Percentiles rank a stretch among this genome's conserved stretches.
These are phyloP conservation scores for Talaromyces rugulosus DNA, from an alignment of 2,329 filamentous ascomycete genomes.

Conservation along the genomic window DNA sequence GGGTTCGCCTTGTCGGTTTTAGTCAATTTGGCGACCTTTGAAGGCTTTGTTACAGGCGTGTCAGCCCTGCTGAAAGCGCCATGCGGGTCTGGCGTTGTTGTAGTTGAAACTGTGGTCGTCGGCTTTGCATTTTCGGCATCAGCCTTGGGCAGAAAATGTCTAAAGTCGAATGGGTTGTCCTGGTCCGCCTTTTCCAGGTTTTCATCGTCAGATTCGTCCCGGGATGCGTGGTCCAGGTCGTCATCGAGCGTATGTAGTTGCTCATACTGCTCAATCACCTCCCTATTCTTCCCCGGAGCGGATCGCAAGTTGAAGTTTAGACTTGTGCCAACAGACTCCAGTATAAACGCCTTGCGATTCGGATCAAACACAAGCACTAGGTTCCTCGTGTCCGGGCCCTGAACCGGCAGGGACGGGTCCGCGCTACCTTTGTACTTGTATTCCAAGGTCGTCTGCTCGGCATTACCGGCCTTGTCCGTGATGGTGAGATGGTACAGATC, in stretches of 20 bases:
- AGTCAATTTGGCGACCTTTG: constrained; percentile 21
- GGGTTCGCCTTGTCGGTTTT: constrained; percentile 24
- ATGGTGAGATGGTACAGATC: constrained; percentile 39
- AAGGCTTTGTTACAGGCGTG: constrained; percentile 31
- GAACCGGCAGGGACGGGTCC: constrained; percentile 28
- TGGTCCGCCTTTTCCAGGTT: constrained; percentile 35
- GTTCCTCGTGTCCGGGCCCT: constrained; percentile 27
- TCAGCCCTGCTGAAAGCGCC: constrained; percentile 26
- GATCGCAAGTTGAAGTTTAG: constrained; percentile 82
- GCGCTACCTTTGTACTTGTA: constrained; percentile 40
- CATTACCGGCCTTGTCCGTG: constrained; percentile 37
- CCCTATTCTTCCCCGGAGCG: constrained; percentile 63
- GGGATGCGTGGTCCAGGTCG: constrained; percentile 23
- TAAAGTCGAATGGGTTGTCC: constrained; percentile 46
- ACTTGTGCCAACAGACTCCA: constrained; percentile 76
- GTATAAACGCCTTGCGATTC: constrained; percentile 67
- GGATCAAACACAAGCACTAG: constrained; percentile 69
- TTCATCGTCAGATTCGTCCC: constrained; percentile 33
- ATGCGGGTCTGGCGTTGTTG: constrained; percentile 34
- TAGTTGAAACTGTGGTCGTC: constrained; percentile 23
- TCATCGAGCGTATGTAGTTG: constrained; percentile 52
- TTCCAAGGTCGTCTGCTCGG: constrained; percentile 33
- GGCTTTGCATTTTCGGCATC: constrained; percentile 31
- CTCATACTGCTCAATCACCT: constrained; percentile 62
- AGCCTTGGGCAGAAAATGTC: constrained; percentile 45